Base-by-base conservation (phyloP, 495 filamentous ascomycete species). In the Penicillium riverlandense region DNA sequence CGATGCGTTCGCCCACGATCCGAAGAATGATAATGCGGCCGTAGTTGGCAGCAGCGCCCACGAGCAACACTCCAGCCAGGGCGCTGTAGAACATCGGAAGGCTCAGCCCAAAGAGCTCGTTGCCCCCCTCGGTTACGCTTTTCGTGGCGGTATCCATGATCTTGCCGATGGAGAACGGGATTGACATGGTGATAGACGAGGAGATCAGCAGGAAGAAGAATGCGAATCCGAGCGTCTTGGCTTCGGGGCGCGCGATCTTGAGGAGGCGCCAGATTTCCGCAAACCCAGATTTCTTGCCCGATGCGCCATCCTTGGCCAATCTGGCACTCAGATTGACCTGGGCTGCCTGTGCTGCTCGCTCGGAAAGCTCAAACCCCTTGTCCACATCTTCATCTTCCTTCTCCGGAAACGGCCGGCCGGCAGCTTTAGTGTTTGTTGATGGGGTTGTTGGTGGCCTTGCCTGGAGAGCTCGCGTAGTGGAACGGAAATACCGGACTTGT, bases 1-100 rank as follows among this genome's bases (percentile, higher is more conserved):
- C 94, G 38, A 97, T 89, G 29, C 94, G 77, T 62, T 98, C 92
- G 41, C 92, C 92, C 33, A 97, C 86, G 47, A 96, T 92, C n/a
- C 92, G 77, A 3, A 98, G 79, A 32, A 96, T 82, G 35, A 97
- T 82, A 51, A 98, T 92, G 40, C 92, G 80, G 13, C 90, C 88
- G 62, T 95, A 98, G 65, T 96, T 98, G 35, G 90, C 90, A 30
- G 74, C 77, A 11, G 88, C 88, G 13, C 88, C 88, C 11, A 87
- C 48, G 9, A 79, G 72, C 12, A 95, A 68, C 39, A 92, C 72
- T 36, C 75, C 71, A 38, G 68, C 89, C 27, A 95, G 68, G 41
- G 76, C 85, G 37, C 80, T 66, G 64, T 91, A 95, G 66, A 95
- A 91, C 53, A 87, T 85, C 6, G 76, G 72, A 37, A 84, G 62